Evolutionary conservation across 169 alveolate genomes (phyloP), one percentile per base, ranked within the genome.

Genomic region (Ichthyophthirius multifiliis): DNA sequence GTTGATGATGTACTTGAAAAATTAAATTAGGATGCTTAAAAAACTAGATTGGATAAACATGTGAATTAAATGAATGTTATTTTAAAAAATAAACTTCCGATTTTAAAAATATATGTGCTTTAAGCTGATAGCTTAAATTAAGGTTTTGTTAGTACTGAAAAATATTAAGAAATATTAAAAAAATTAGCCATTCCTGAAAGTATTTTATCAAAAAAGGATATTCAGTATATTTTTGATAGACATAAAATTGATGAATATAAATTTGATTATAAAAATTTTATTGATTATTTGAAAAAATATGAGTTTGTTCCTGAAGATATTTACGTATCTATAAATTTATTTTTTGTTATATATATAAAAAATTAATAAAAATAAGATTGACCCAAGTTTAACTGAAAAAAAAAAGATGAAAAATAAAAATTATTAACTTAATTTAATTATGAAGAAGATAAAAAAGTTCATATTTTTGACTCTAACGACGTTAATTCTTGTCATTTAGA

Each of bases 401-500:
- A 48, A 81, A 12, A 79, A 79, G 71, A 65, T 15, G 43, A 34
- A 1, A 81, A 67, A 41, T 76, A 76, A 9, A 63, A 31, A 7
- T 31, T 79, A 23, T 41, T 75, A 13, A 65, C 75, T 15, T 37
- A 47, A 3, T 79, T 43, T 6, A 79, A 79, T 27, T 20, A 45
- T 6, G 37, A 47, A 30, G 74, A 73, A 31, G 82, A 73, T 20
- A 71, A 81, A 27, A 71, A 67, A 31, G 45, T 81, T 3, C 47
- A 67, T 55, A 41, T 81, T 3, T 71, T 71, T 48, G 86, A 81
- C 55, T 45, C 76, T 23, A 37, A 67, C 7, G 48, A 74, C 43
- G 76, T 81, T 13, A 73, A 81, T 62, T 23, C 81, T 39, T 67
- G 76, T 64, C 86, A 81, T 31, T 39, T 81, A n/a, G 75, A 73